phyloP scores from a whole-genome alignment of 2,329 filamentous ascomycete species.

The Drechslerella stenobrocha region DNA sequence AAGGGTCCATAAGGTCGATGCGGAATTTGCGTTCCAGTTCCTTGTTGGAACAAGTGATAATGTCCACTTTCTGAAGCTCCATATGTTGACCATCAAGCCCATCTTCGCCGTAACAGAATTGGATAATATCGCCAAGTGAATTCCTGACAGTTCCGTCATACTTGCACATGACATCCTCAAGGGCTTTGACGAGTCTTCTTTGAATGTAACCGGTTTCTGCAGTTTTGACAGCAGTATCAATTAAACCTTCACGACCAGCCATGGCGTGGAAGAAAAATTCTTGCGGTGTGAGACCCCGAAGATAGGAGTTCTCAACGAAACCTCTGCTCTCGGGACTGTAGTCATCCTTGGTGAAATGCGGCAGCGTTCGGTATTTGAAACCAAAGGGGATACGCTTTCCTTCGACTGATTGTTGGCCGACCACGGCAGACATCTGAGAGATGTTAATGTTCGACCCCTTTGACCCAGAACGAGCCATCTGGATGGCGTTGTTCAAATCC shows the following conservation, averaged over 20 bases:
- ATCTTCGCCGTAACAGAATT: slow-evolving; percentile 97
- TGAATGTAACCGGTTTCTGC: slow-evolving; percentile 99
- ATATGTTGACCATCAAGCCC: slow-evolving; percentile 91
- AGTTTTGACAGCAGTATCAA: slow-evolving; percentile 99
- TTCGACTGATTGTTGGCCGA: slow-evolving; percentile 97
- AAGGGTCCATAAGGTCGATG: slow-evolving; percentile 79
- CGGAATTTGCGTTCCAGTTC: slow-evolving; percentile 81
- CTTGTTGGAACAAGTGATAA: slow-evolving; percentile 75
- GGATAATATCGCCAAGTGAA: slow-evolving; percentile 91
- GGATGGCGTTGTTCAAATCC: slow-evolving; percentile 92
- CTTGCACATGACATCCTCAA: slow-evolving; percentile 96
- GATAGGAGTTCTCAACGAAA: slow-evolving; percentile 98
- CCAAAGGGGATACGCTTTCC: slow-evolving; percentile 98
- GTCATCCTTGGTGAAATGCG: slow-evolving; percentile 98
- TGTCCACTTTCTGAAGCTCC: slow-evolving; percentile 87
- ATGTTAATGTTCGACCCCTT: slow-evolving; percentile 99
- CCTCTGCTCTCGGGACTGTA: slow-evolving; percentile 96
- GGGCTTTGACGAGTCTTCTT: slow-evolving; percentile 93
- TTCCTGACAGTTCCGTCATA: slow-evolving; percentile 98
- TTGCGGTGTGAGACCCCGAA: slow-evolving; percentile 88
- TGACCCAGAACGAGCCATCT: slow-evolving; percentile 94
- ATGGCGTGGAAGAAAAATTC: slow-evolving; percentile 99
- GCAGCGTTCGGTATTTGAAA: slow-evolving; percentile 95
- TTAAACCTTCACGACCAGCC: slow-evolving; percentile 99
- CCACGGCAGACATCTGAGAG: slow-evolving; percentile 97